Base-by-base conservation (phyloP, 176 grass and related monocot genomes). In the Poa annua region DNA sequence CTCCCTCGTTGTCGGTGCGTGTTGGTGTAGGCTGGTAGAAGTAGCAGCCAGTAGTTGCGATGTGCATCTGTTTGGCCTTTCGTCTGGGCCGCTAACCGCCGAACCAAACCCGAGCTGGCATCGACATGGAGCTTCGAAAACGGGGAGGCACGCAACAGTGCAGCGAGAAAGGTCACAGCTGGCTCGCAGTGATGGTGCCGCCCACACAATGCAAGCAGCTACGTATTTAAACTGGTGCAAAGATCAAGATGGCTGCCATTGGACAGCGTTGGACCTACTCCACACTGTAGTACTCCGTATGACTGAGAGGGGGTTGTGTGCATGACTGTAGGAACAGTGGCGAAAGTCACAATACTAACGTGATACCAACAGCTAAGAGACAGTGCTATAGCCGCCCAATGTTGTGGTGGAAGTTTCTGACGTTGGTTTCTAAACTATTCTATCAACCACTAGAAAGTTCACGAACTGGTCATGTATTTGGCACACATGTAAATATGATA, bases 91-190 rank as follows among this genome's bases (percentile, higher is more conserved):
- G 4, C 52, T 1, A 77, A 38, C 11, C 7, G 62, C 10, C 42
- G 15, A 21, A 19, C 10, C 53, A 4, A 15, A 17, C 14, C 11
- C 4, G 4, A 73, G 49, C 85, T 87, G 85, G 85, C 70, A 45
- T 11, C 19, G 85, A 76, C 49, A 61, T 68, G 85, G 85, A 76
- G 4, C 25, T 8, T 56, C 26, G 35, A 1, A 75, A 26, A 47
- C 6, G n/a, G n/a, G 11, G 21, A 29, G 38, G 61, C 70, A 51
- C 7, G 55, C 26, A 36, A 35, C 39, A 41, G 65, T 20, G 35
- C 21, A 4, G 3, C 5, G 3, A 2, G 1, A 48, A 61, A 72
- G 38, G 36, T 6, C 24, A 44, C 53, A 67, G 78, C 71, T 62
- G 75, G 35, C 36, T 1, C 51, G 17, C 74, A 21, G 20, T 17